Evolutionary conservation across 2,329 filamentous ascomycete species (phyloP).

Genomic region (Aspergillus sp.): DNA sequence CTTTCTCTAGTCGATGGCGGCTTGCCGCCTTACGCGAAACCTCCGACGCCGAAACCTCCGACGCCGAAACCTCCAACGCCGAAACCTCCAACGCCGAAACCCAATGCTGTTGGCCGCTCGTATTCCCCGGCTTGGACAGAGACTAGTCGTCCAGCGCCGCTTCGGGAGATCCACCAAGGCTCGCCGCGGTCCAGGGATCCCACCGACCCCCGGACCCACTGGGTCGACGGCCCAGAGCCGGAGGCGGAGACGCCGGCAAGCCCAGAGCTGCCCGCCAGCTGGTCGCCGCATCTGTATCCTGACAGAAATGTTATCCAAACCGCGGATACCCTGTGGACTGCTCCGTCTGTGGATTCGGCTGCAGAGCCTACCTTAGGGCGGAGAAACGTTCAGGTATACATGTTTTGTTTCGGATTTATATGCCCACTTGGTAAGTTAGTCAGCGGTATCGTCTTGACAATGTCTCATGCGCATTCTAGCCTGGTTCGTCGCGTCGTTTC

Average conservation of each 20-base stretch:
- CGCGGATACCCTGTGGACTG: constrained; percentile 56
- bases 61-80: too few relatives aligned
- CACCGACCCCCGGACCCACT: constrained; percentile 36
- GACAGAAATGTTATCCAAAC: constrained; percentile 52
- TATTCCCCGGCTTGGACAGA: constrained; percentile 21
- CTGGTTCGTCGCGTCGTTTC: constrained; percentile 70
- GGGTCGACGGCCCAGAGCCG: constrained; percentile 25
- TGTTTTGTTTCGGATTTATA: constrained; percentile 69
- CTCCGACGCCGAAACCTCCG: constrained; percentile 23
- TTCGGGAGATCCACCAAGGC: constrained; percentile 11
- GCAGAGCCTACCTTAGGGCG: constrained; percentile 54
- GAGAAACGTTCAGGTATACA: constrained; percentile 63
- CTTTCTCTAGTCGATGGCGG: constrained; percentile 32
- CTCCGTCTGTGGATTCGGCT: constrained; percentile 60
- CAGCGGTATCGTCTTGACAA: neutral
- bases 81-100: constrained; percentile 22
- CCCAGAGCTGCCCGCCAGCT: constrained; percentile 49
- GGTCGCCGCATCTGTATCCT: constrained; percentile 62
- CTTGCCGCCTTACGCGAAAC: constrained; percentile 20
- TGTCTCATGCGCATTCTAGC: constrained; percentile 34
- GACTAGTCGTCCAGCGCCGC: constrained; percentile 21
- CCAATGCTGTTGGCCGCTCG: constrained; percentile 21
- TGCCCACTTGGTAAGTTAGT: constrained; percentile 57
- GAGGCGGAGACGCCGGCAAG: constrained; percentile 23
- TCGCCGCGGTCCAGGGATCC: constrained; percentile 16